Conservation (phyloP, 257 asterid genomes). For the Prunella vulgaris region DNA sequence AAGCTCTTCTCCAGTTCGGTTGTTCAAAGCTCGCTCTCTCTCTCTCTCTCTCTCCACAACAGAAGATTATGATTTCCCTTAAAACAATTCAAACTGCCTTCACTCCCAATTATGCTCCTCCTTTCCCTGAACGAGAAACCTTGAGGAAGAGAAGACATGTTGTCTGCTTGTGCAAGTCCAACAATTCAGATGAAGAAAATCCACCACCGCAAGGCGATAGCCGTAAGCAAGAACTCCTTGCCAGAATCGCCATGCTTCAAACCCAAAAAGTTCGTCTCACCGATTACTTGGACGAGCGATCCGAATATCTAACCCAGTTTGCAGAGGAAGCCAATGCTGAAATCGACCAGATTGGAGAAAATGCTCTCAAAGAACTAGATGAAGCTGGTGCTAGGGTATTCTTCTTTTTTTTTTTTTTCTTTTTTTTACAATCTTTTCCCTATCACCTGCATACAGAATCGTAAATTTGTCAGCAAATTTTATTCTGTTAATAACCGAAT, state of each 20-base stretch:
- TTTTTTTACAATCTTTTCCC: background rate
- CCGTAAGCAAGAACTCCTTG: constrained; percentile 82
- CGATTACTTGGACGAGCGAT: constrained; percentile 78
- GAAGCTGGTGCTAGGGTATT: constrained; percentile 79
- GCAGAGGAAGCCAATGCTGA: constrained; percentile 90
- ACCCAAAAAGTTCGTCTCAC: constrained; percentile 77
- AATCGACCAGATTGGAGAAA: constrained; percentile 80
- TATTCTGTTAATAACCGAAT: background rate
- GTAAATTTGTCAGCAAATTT: no score
- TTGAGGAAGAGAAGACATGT: constrained; percentile 33
- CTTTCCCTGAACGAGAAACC: constrained; percentile 29
- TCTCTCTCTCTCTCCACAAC: constrained; percentile 11
- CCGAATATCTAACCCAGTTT: constrained; percentile 66
- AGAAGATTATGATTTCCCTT: constrained; percentile 48
- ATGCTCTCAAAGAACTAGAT: constrained; percentile 78
- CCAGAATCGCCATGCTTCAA: constrained; percentile 74
- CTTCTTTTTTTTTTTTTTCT: background rate
- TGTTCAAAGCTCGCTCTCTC: constrained; percentile 6
- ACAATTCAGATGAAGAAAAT: constrained; percentile 37
- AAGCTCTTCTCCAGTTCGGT: constrained; percentile 8
- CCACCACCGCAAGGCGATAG: constrained; percentile 54
- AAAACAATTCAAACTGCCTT: constrained; percentile 57
- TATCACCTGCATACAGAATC: background rate
- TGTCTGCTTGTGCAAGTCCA: constrained; percentile 41
- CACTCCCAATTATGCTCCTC: constrained; percentile 30